A percentile compares a stretch with the other conserved stretches of the same genome.
phyloP scores from a whole-genome alignment of 2,329 filamentous ascomycete species.

The Clarireedia hainanense region DNA sequence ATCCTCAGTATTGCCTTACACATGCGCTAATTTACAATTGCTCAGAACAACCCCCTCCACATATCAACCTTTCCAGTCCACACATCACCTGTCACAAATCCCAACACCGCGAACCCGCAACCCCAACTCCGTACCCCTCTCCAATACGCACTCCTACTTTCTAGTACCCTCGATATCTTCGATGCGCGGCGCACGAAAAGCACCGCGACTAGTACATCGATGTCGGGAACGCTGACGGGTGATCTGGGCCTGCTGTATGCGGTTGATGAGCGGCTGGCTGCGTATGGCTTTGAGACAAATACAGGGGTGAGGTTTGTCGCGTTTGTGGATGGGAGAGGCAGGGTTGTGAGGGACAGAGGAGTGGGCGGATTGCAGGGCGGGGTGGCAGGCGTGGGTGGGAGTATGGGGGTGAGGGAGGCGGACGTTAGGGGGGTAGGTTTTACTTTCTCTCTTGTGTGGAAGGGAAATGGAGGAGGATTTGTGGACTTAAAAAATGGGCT shows the following conservation, averaged over 20 bases:
- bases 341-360: constrained; percentile 27
- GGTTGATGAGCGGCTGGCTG: constrained; percentile 83
- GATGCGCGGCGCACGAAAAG: constrained; percentile 66
- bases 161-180: constrained; percentile 88
- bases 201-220: constrained; percentile 46
- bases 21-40: background rate
- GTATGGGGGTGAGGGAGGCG: constrained; percentile 58
- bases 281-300: constrained; percentile 95
- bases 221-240: constrained; percentile 66
- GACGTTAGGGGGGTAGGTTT: constrained; percentile 43
- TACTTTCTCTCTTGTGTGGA: background rate
- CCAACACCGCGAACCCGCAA: constrained; percentile 63
- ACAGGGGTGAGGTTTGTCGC: constrained; percentile 87
- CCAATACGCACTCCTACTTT: constrained; percentile 86
- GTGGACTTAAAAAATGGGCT: constrained; percentile 9
- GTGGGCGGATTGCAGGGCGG: constrained; percentile 52
- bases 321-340: constrained; percentile 82
- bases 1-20: background rate
- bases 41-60: constrained; percentile 90
- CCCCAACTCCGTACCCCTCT: constrained; percentile 72
- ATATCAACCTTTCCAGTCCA: constrained; percentile 69
- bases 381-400: constrained; percentile 61
- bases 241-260: constrained; percentile 90
- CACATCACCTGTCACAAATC: constrained; percentile 1
- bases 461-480: background rate